Evolutionary conservation across 2,329 filamentous ascomycete genomes (phyloP), one percentile per base, ranked within the genome.

Genomic region (Trichophyton schoenleinii): DNA sequence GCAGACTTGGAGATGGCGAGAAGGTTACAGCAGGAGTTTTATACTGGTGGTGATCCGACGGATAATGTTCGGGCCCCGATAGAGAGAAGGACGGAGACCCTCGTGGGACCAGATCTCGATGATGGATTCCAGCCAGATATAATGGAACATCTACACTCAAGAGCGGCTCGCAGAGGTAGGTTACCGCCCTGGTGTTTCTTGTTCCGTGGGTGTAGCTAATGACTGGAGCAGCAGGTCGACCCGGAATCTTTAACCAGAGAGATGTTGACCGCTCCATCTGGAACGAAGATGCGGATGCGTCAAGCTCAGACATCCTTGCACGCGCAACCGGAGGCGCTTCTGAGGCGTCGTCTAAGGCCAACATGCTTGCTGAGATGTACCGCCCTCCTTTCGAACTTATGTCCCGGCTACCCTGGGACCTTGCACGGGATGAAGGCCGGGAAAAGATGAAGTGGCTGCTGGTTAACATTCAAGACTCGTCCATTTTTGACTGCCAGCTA

Each of bases 1-100:
- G 91, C 96, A 69, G 94, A 99, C 69, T 91, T 90, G 59, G 91
- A 89, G 49, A 92, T 97, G 85, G 94, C 94, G 5, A 84, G 91
- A 72, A 84, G 89, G 62, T 74, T 99, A 63, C 94, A 99, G 72
- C 88, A 99, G 70, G 91, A 99, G 74, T 82, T 96, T 70, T 97
- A 96, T 68, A 81, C 82, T 59, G 81, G 74, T 44, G 77, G 75
- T 13, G 76, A 75, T 44, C 77, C 76, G 64, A 68, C 71, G 22
- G 77, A 76, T 63, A 70, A 86, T 67, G 87, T 99, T 60, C 82
- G 94, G 69, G 94, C 94, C 57, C 94, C 94, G 7, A 95, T 99
- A 74, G 89, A 87, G 53, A 83, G 90, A 68, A 95, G 88, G 31
- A 95, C 89, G 11, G 94, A 99, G 76, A 96, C 91, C 0, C 81